phyloP scores from a whole-genome alignment of 83 land plant species.

The Picea abies region DNA sequence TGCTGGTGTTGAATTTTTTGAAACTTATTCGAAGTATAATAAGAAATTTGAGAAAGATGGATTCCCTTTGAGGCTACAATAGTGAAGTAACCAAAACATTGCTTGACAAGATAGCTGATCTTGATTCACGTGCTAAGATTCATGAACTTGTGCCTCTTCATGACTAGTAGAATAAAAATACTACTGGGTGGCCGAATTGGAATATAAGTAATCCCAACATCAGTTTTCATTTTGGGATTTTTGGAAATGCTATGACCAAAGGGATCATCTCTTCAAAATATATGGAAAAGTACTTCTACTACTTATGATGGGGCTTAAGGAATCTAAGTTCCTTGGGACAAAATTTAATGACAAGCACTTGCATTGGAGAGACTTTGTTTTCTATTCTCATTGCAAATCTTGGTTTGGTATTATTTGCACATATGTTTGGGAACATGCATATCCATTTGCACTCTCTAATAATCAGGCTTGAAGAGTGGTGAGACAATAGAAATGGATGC shows the following conservation, averaged over 20 bases:
- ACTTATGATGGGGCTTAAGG: slow-evolving; percentile 69
- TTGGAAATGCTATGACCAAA: slow-evolving; percentile 40
- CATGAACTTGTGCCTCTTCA: not conserved
- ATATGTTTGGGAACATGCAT: slow-evolving; percentile 46
- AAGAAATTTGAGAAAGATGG: too few species aligned
- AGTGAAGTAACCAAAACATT: too few species aligned
- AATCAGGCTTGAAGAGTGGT: too few species aligned
- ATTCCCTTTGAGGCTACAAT: too few species aligned
- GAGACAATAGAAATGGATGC: too few species aligned
- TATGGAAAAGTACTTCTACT: slow-evolving; percentile 47
- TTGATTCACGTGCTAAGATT: too few species aligned
- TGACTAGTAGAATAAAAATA: slow-evolving; percentile 40
- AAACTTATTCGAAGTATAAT: too few species aligned
- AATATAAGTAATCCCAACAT: slow-evolving; percentile 17
- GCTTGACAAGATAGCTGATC: too few species aligned
- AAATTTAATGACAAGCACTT: slow-evolving; percentile 63
- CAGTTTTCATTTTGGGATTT: slow-evolving; percentile 58
- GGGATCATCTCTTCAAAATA: slow-evolving; percentile 36
- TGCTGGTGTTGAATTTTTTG: too few species aligned
- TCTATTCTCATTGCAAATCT: slow-evolving; percentile 54
- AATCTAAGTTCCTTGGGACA: slow-evolving; percentile 77
- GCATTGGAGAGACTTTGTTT: slow-evolving; percentile 67
- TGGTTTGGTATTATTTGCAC: slow-evolving; percentile 75
- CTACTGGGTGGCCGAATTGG: slow-evolving; percentile 35
- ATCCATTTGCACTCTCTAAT: too few species aligned